Conservation (phyloP, 2,329 filamentous ascomycete genomes). For the Blastomyces silverae region DNA sequence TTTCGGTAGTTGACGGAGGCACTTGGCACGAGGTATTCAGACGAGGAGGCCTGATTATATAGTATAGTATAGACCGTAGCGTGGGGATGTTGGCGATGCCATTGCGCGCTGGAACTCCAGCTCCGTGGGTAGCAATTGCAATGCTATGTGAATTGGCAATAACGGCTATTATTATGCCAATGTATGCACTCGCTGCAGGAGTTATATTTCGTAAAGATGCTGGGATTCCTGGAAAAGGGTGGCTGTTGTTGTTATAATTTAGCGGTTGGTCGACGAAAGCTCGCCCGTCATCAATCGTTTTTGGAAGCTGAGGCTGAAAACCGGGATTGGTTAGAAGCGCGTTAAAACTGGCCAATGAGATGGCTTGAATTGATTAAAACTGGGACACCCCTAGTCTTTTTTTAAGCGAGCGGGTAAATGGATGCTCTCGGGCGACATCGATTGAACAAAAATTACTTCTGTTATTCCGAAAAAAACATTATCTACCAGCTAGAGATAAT, state of each 20-base stretch:
- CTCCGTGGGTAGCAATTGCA: neutral
- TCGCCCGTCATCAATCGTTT: neutral
- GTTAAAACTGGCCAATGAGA: neutral
- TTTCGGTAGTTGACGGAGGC: neutral
- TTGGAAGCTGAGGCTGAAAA: neutral
- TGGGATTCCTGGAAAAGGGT: neutral
- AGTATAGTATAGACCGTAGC: neutral
- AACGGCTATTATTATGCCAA: neutral
- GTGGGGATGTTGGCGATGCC: neutral
- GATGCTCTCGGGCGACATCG: too few species aligned
- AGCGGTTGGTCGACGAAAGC: neutral
- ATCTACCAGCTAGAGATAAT: neutral
- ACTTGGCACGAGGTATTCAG: neutral
- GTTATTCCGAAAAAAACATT: neutral
- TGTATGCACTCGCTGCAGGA: neutral
- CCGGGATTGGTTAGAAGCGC: neutral
- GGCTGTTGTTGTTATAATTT: neutral
- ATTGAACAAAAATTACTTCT: neutral
- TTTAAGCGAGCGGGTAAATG: neutral
- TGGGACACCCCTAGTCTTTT: neutral
- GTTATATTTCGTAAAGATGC: neutral
- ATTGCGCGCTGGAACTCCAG: neutral
- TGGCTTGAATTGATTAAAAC: neutral
- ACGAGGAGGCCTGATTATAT: neutral
- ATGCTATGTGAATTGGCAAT: neutral